Evolutionary conservation across 1,284 basidiomycete genomes (phyloP), one percentile per base, ranked within the genome.

Genomic region (Heterobasidion parviporum): DNA sequence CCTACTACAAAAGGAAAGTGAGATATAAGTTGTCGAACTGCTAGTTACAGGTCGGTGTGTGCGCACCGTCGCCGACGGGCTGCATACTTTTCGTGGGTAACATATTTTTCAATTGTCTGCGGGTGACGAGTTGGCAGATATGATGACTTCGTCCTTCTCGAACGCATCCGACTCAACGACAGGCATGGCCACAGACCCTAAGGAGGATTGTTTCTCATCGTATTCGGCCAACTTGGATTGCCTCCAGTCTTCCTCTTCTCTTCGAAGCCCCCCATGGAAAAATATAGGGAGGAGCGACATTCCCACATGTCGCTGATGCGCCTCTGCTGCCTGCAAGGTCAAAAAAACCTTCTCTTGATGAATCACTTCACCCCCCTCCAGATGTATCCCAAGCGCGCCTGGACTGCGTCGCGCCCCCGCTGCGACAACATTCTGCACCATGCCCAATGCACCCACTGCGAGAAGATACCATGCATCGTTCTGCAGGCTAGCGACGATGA

Each of bases 391-490:
- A 4, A 61, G 50, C 15, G 58, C 62, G 35, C 55, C 54, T 2
- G 54, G 46, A 18, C 52, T 47, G 12, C 62, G 57, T 57, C 59
- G 56, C 35, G 50, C 58, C 18, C 61, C 54, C 34, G 62, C 60
- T 10, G 61, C 59, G 36, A 56, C 56, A 18, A 58, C 52, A n/a
- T 63, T 60, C 49, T 64, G 56, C n/a, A 52, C 53, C 36, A 60
- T 57, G 5, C 63, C 63, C 4, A 62, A 36, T 8, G 52, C 56
- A 26, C 58, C 56, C 8, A 63, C 44, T 3, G 57, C 63, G 41
- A 64, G 54, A 52, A 59, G 49, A 50, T 61, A 63, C 63, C 64
- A 65, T 18, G 63, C 59, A 49, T 61, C 57, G 18, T n/a, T 45
- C 8, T 54, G 47, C 12, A 64, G 53, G n/a, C 60, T 57, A 10